Base-by-base conservation (phyloP, 306 rosid genomes). In the Vigna nakashimae region DNA sequence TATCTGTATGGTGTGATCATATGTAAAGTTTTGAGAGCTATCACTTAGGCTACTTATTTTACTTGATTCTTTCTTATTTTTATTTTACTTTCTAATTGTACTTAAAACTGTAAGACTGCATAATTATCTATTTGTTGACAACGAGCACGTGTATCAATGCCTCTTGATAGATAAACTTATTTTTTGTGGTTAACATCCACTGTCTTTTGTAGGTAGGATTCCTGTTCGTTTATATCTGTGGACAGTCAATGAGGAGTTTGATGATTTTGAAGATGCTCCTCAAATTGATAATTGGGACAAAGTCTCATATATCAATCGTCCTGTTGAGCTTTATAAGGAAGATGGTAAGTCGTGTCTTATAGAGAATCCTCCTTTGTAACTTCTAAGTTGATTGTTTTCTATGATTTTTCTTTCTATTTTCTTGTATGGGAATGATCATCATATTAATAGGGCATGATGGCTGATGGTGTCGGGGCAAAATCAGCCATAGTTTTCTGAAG, bases 231-330 rank as follows among this genome's bases (percentile, higher is more conserved):
- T 96, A 77, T 91, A 92, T 79, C 68, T 80, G 5, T 85, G 98
- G 94, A 83, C 80, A 76, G 88, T 87, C 49, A 76, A 49, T 57
- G 90, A 89, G 58, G 96, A 88, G 46, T 82, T 91, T 82, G 92
- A 85, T 62, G 91, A 91, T 83, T 84, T 92, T 58, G 97, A 92
- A 86, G 91, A 88, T 74, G 98, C 91, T 57, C 92, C 96, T 10
- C 86, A 82, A 73, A 86, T 92, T 79, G 93, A 88, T 82, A 87
- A 81, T 67, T 96, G 99, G 99, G 98, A 96, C 81, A 89, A 90
- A 86, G 87, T 96, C 76, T 88, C 87, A 0, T 96, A 96, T 65
- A 82, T 92, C 81, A 96, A 92, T 74, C 93, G 90, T 43, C 98
- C 97, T 32, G 90, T 92, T 20, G 94, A 96, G 83, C 77, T 88